Percentiles rank a stretch among this genome's conserved stretches.
These are phyloP conservation scores for Citrullus amarus DNA, from an alignment of 306 rosid genomes.

Conservation along the genomic window DNA sequence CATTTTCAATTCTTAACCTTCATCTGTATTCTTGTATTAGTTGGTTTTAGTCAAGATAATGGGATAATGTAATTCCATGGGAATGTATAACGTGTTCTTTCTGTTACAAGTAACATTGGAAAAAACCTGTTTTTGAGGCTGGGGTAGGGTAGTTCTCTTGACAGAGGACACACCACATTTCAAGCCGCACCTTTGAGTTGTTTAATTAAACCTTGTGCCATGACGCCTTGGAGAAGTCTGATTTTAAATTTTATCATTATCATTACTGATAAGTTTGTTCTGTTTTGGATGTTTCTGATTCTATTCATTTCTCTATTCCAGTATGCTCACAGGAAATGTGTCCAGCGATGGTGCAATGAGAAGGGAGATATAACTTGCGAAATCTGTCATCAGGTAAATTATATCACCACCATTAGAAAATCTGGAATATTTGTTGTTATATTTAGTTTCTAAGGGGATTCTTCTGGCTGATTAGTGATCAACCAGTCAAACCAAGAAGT, in stretches of 20 bases:
- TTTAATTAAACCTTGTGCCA: neutral
- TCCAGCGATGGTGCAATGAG: conserved; percentile 97
- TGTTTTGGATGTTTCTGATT: neutral
- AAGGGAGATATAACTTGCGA: conserved; percentile 93
- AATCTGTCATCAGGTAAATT: conserved; percentile 86
- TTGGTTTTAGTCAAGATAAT: neutral
- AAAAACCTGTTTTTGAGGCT: neutral
- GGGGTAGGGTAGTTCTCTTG: neutral
- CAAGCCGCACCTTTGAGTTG: neutral
- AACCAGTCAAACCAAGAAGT: neutral
- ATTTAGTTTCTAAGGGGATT: neutral
- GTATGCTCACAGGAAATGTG: conserved; percentile 98
- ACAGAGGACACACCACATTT: neutral
- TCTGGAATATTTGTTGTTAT: neutral
- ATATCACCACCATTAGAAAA: neutral
- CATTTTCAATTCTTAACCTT: neutral
- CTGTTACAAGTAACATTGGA: neutral
- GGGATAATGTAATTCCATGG: neutral
- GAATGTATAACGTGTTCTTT: neutral
- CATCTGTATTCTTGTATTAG: neutral
- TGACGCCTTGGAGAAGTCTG: neutral
- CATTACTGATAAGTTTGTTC: neutral
- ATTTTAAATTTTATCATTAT: neutral
- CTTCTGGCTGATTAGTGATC: neutral
- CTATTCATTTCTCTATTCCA: conserved; percentile 19